These are phyloP conservation scores for Penicillium concentricum DNA, from an alignment of 2,329 filamentous ascomycete species.

Conservation along the genomic window DNA sequence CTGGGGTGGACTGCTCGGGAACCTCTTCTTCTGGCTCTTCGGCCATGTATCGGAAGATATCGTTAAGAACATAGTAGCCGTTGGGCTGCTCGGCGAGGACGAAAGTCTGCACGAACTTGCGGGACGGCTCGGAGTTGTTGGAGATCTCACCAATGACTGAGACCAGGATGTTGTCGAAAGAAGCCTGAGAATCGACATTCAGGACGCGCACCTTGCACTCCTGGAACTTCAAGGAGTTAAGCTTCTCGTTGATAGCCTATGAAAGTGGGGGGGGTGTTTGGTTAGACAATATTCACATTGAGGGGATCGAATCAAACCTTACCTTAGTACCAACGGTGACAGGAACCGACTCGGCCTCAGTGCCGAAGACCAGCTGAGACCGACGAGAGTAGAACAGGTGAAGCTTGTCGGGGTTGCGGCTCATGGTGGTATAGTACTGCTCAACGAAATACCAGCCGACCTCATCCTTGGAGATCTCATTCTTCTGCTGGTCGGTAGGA, in stretches of 20 bases:
- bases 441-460: constrained; percentile 99
- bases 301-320: constrained; percentile 40
- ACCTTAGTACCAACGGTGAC: constrained; percentile 88
- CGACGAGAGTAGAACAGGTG: constrained; percentile 95
- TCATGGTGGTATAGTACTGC: constrained; percentile 97
- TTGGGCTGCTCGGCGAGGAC: constrained; percentile 94
- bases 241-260: constrained; percentile 89
- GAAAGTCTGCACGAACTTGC: constrained; percentile 97
- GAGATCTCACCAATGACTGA: constrained; percentile 98
- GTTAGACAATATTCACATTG: constrained; percentile 4
- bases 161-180: constrained; percentile 90
- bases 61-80: constrained; percentile 97
- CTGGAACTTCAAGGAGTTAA: constrained; percentile 89
- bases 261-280: constrained; percentile 20
- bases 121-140: constrained; percentile 85
- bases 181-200: constrained; percentile 95
- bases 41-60: constrained; percentile 91
- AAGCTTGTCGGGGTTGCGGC: constrained; percentile 90
- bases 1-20: constrained; percentile 43
- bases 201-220: constrained; percentile 98
- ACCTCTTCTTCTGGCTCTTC: constrained; percentile 63
- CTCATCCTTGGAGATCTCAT: constrained; percentile 73
- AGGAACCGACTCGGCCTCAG: constrained; percentile 82
- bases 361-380: constrained; percentile 90
- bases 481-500: constrained; percentile 38